Evolutionary conservation across 768 basidiomycete genomes (phyloP), one percentile per base, ranked within the genome.

Genomic region (Pleurotus cornucopiae): DNA sequence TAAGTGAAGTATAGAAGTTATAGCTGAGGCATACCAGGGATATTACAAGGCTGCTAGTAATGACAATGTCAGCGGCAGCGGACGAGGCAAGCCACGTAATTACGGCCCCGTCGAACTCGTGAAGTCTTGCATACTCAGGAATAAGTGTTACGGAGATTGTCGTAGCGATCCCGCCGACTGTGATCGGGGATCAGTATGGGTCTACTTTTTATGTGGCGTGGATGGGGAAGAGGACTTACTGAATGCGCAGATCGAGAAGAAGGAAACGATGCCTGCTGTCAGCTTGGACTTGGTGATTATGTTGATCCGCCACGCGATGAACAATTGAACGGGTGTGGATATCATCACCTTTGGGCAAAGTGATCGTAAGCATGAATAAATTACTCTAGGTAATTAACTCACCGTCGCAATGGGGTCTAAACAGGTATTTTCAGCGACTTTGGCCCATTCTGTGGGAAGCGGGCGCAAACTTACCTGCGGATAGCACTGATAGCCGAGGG

Each of bases 251-350:
- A 57, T 37, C 12, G 55, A 21, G 14, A 57, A 48, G 30, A 49
- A 37, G 14, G 16, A 16, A 18, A 57, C 43, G 12, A 57, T 16
- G 11, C 34, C 46, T 7, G 47, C n/a, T 9, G 49, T 38, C 6
- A 39, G 11, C 14, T 25, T 48, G 9, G 46, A 39, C 13, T 49
- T 48, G 9, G 26, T 57, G 30, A 57, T 57, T 21, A 49, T 16
- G 18, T 39, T 57, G 47, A 57, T 57, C 5, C 55, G 46, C 55
- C 55, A 56, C 13, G 55, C 55, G 11, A 56, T 26, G 18, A 56
- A 56, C 3, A 48, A 11, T 20, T 56, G 55, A 21, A 57, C 26
- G 26, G 55, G 55, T 3, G 55, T 57, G 9, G 55, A 57, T 34
- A 57, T 49, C 37, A 47, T 34, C n/a, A 57, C 55, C 55, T 25